phyloP scores from a whole-genome alignment of 768 basidiomycete genomes.

The Hypholoma fasciculare region DNA sequence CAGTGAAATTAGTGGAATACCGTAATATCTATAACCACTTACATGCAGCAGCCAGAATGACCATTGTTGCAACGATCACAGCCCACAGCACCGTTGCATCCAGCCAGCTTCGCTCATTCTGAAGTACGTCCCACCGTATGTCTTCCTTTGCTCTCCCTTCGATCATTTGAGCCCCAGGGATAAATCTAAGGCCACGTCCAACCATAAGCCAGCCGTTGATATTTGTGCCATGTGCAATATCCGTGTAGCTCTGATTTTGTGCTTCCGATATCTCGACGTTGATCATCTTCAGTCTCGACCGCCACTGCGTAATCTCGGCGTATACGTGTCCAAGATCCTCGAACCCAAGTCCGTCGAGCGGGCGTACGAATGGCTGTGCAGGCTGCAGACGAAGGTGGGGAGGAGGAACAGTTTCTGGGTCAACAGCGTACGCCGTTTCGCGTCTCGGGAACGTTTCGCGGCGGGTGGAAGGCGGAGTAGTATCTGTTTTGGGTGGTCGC shows the following conservation, averaged over 20 bases:
- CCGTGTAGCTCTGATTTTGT: slow-evolving; percentile 65
- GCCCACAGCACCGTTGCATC: slow-evolving; percentile 59
- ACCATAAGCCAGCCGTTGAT: slow-evolving; percentile 81
- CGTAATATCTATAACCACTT: slow-evolving; percentile 28
- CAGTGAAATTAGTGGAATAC: slow-evolving; percentile 4
- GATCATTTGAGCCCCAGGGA: slow-evolving; percentile 68
- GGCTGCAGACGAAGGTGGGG: slow-evolving; percentile 72
- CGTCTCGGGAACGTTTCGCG: slow-evolving; percentile 72
- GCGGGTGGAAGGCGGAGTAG: slow-evolving; percentile 29
- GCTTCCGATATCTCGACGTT: slow-evolving; percentile 72
- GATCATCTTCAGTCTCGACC: slow-evolving; percentile 68
- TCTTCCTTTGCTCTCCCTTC: slow-evolving; percentile 84
- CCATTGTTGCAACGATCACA: slow-evolving; percentile 45
- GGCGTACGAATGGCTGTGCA: slow-evolving; percentile 70
- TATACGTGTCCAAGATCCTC: slow-evolving; percentile 68
- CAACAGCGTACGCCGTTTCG: slow-evolving; percentile 21
- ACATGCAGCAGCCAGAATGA: slow-evolving; percentile 62
- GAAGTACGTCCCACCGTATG: slow-evolving; percentile 77
- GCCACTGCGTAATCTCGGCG: slow-evolving; percentile 67
- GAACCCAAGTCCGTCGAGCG: slow-evolving; percentile 70
- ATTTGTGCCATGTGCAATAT: slow-evolving; percentile 68
- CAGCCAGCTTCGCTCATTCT: slow-evolving; percentile 50
- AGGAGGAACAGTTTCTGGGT: slow-evolving; percentile 45
- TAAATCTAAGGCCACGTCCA: slow-evolving; percentile 62
- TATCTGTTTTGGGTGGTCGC: slow-evolving; percentile 34